Evolutionary conservation across 2,329 filamentous ascomycete species (phyloP), one percentile per base, ranked within the genome.

Genomic region (Colletotrichum siamense): DNA sequence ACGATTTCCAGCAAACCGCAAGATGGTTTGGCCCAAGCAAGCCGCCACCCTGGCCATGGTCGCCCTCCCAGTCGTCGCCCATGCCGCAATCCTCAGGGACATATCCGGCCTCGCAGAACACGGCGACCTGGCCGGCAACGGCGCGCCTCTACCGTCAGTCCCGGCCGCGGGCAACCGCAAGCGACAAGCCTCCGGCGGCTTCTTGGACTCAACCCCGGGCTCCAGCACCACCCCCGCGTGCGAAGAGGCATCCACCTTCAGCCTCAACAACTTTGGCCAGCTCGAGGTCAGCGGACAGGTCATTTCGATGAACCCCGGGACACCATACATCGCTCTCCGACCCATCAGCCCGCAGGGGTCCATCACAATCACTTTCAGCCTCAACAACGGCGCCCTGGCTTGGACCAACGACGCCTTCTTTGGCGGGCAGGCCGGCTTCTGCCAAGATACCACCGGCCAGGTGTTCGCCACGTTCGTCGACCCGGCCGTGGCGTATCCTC

Each of bases 381-480:
- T 77, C 39, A 59, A 34, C 32, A 73, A 72, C 44, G 76, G 69
- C 9, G 68, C 30, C 10, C 69, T 77, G 16, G n/a, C 52, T 7
- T 76, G 73, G 76, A 12, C 65, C 12, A 76, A 73, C 34, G 15
- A 30, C 18, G 22, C 18, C 26, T 76, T 77, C 61, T 77, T 77
- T 28, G 65, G 65, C 36, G 73, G 69, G 55, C 39, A 65, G 24
- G 76, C 76, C 13, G 73, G 76, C 15, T 73, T 77, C 59, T 77
- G 76, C 22, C 64, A 73, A n/a, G 76, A 76, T n/a, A 22, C 59
- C 30, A 15, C 34, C 18, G 69, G 69, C 5, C 57, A 61, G 30
- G 49, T 76, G 8, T 76, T 49, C 44, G 69, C 76, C 5, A 77
- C 69, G 13, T 76, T 77, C 30, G 66, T 32, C 24, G 34, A 77